phyloP scores from a whole-genome alignment of 2,329 filamentous ascomycete genomes.

The Elsinoe perseae region DNA sequence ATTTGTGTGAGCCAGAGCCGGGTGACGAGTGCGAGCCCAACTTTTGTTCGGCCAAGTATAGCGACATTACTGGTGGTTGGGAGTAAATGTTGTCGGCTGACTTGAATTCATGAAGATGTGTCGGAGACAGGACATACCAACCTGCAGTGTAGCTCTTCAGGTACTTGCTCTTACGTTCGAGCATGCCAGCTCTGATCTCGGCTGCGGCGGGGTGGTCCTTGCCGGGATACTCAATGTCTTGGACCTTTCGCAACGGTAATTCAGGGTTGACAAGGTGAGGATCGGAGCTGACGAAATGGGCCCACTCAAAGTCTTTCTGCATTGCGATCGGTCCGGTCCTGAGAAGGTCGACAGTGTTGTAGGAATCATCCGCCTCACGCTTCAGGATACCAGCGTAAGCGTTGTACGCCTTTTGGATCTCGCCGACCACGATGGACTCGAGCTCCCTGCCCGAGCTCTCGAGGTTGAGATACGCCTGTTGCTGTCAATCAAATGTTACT shows the following conservation, averaged over 20 bases:
- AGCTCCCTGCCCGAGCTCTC: conserved; percentile 91
- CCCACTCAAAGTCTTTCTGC: conserved; percentile 91
- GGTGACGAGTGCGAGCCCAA: conserved; percentile 81
- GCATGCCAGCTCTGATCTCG: conserved; percentile 80
- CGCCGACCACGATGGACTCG: conserved; percentile 90
- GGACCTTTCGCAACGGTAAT: conserved; percentile 65
- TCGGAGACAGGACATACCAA: conserved; percentile 95
- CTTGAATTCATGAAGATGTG: conserved; percentile 97
- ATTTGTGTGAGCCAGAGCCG: conserved; percentile 86
- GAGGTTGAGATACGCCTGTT: conserved; percentile 82
- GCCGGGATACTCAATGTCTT: conserved; percentile 86
- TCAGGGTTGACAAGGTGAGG: conserved; percentile 81
- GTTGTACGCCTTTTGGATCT: conserved; percentile 97
- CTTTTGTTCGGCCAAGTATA: conserved; percentile 91
- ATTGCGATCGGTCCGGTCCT: conserved; percentile 81
- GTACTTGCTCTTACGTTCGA: conserved; percentile 98
- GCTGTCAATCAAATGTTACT: not conserved
- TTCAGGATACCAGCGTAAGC: conserved; percentile 86
- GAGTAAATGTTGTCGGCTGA: conserved; percentile 80
- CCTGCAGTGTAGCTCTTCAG: conserved; percentile 94
- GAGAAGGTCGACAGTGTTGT: conserved; percentile 70
- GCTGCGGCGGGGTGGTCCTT: conserved; percentile 74
- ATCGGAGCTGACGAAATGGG: conserved; percentile 68
- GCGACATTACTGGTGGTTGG: conserved; percentile 88
- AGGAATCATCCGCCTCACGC: conserved; percentile 77